Base-by-base conservation (phyloP, 371 early-diverging fungal genomes). In the Conidiobolus incongruus region DNA sequence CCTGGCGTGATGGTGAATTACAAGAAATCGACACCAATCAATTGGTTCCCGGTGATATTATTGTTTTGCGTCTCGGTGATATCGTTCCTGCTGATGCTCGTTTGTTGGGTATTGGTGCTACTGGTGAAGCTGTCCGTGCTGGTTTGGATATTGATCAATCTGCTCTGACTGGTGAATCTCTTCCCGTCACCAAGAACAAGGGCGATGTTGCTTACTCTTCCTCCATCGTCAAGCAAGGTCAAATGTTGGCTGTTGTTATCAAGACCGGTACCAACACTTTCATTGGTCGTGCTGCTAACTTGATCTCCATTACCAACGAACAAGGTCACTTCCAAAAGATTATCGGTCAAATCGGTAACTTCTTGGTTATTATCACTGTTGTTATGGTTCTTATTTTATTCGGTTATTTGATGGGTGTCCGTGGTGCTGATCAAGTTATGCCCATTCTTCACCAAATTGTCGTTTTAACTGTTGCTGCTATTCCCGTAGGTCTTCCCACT, bases 261-360 rank as follows among this genome's bases (percentile, higher is more conserved):
- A n/a, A n/a, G n/a, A n/a, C n/a, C n/a, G n/a, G n/a, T n/a, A n/a
- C n/a, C n/a, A n/a, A n/a, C n/a, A n/a, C n/a, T n/a, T n/a, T n/a
- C n/a, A n/a, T n/a, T n/a, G n/a, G n/a, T n/a, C n/a, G n/a, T n/a
- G n/a, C n/a, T n/a, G n/a, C n/a, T n/a, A n/a, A n/a, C n/a, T n/a
- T n/a, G n/a, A n/a, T n/a, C n/a, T n/a, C n/a, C n/a, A n/a, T n/a
- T n/a, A n/a, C n/a, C n/a, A n/a, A n/a, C n/a, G n/a, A n/a, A n/a
- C n/a, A n/a, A n/a, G n/a, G n/a, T n/a, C n/a, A n/a, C n/a, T n/a
- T n/a, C n/a, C n/a, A n/a, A n/a, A n/a, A n/a, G n/a, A n/a, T n/a
- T n/a, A n/a, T n/a, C n/a, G n/a, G n/a, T n/a, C n/a, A n/a, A n/a
- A 88, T 92, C 50, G 93, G 91, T 17, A 88, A 88, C 65, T 89